phyloP scores from a whole-genome alignment of 495 filamentous ascomycete genomes.

The Lepraria neglecta region DNA sequence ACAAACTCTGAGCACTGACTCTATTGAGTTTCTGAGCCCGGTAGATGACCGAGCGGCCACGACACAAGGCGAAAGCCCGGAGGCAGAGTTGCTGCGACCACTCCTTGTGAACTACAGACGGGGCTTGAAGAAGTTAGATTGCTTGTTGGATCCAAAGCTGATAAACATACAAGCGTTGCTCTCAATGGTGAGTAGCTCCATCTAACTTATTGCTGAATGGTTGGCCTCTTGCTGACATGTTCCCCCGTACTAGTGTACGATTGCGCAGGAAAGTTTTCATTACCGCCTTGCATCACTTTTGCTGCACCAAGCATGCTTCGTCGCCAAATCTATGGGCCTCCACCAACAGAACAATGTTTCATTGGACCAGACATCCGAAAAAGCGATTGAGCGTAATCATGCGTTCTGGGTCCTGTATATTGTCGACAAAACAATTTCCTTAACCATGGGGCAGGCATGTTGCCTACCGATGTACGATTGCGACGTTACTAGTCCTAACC shows the following conservation, averaged over 20 bases:
- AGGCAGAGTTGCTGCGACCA: slow-evolving; percentile 2
- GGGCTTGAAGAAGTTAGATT: slow-evolving; percentile 9
- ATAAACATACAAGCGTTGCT: slow-evolving; percentile 8
- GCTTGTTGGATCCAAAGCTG: background rate
- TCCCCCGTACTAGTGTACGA: background rate
- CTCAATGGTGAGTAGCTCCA: slow-evolving; percentile 5
- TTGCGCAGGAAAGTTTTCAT: slow-evolving; percentile 13
- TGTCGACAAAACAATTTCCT: slow-evolving; percentile 7
- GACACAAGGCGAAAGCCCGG: background rate
- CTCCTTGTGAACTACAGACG: slow-evolving; percentile 2
- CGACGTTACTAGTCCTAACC: background rate
- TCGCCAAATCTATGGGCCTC: slow-evolving; percentile 7
- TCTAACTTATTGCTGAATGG: background rate
- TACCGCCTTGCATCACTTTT: slow-evolving; percentile 11
- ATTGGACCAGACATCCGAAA: background rate
- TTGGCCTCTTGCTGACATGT: background rate
- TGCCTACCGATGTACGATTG: slow-evolving; percentile 12
- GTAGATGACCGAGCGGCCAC: background rate
- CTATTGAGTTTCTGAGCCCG: background rate
- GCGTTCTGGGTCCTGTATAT: slow-evolving; percentile 5
- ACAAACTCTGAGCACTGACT: slow-evolving; percentile 8
- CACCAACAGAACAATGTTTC: slow-evolving; percentile 4
- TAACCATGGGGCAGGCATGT: slow-evolving; percentile 10
- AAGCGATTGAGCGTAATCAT: slow-evolving; percentile 4
- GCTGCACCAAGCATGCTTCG: slow-evolving; percentile 16